These are phyloP conservation scores for Odonthalia washingtoniensis DNA, from an alignment of 31 red algal species.

Conservation along the genomic window DNA sequence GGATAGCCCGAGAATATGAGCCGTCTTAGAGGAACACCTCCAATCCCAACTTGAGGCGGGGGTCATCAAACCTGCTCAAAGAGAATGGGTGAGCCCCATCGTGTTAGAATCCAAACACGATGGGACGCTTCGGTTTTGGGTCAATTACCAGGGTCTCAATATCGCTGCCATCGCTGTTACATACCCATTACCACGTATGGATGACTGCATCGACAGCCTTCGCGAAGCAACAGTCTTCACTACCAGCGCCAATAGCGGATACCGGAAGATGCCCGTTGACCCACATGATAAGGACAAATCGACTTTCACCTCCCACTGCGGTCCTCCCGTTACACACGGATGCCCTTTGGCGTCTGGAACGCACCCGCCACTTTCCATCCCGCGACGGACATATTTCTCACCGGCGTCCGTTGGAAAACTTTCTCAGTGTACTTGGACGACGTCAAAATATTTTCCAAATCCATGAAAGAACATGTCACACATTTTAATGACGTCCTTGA, in stretches of 20 bases:
- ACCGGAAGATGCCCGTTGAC: conserved; percentile 54
- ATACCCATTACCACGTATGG: no score
- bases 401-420: conserved; percentile 7
- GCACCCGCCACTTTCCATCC: conserved; percentile 43
- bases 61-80: no score
- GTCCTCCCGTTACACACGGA: conserved; percentile 19
- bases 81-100: no score
- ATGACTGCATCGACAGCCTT: no score
- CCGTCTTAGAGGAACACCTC: no score
- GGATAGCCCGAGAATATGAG: no score
- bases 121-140: no score
- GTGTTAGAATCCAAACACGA: no score
- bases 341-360: conserved; percentile 42
- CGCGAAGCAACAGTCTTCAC: no score
- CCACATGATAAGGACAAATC: conserved; percentile 31
- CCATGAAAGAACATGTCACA: conserved; percentile 20
- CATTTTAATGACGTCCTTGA: conserved; percentile 20
- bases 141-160: no score
- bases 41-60: no score
- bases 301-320: conserved; percentile 29
- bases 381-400: conserved; percentile 26
- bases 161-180: no score
- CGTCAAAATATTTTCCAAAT: conserved; percentile 35
- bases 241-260: conserved; percentile 48
- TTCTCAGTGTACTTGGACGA: conserved; percentile 55